phyloP scores from a whole-genome alignment of 352 stramenopile genomes.

The Phytophthora podocarpi region DNA sequence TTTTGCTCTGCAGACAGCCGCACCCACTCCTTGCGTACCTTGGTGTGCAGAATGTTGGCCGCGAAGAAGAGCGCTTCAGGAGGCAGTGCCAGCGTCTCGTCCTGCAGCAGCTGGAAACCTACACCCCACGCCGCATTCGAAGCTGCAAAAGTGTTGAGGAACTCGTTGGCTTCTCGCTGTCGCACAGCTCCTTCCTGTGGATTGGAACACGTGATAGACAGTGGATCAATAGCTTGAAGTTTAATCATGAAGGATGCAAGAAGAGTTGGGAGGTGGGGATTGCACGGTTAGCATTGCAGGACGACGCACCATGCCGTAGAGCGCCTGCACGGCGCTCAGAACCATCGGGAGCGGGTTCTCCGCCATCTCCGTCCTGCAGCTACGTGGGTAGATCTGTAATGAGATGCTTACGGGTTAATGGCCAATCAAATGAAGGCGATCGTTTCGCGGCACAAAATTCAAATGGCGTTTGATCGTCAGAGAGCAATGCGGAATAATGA shows the following conservation, averaged over 20 bases:
- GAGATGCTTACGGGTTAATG: no score
- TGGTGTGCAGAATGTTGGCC: constrained; percentile 77
- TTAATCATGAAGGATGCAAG: neutral
- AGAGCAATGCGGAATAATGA: constrained; percentile 8
- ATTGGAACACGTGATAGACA: neutral
- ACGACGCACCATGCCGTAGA: constrained; percentile 64
- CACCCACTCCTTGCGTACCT: constrained; percentile 72
- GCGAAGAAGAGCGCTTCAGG: constrained; percentile 74
- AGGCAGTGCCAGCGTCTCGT: constrained; percentile 49
- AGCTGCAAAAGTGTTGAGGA: constrained; percentile 58
- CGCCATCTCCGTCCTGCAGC: constrained; percentile 20
- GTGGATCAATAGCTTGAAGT: neutral
- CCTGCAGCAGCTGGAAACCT: constrained; percentile 52
- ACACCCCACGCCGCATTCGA: constrained; percentile 61
- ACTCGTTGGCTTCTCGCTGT: constrained; percentile 75
- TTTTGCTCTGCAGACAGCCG: constrained; percentile 44
- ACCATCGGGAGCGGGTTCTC: constrained; percentile 47
- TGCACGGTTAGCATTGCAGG: neutral
- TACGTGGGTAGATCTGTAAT: neutral
- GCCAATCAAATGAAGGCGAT: no score
- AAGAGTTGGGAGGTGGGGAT: neutral
- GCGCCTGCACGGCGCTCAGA: constrained; percentile 56
- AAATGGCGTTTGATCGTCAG: no score
- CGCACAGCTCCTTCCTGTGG: constrained; percentile 57
- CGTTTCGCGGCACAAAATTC: no score